Conservation (phyloP, 768 basidiomycete species). For the Naganishia vishniacii region DNA sequence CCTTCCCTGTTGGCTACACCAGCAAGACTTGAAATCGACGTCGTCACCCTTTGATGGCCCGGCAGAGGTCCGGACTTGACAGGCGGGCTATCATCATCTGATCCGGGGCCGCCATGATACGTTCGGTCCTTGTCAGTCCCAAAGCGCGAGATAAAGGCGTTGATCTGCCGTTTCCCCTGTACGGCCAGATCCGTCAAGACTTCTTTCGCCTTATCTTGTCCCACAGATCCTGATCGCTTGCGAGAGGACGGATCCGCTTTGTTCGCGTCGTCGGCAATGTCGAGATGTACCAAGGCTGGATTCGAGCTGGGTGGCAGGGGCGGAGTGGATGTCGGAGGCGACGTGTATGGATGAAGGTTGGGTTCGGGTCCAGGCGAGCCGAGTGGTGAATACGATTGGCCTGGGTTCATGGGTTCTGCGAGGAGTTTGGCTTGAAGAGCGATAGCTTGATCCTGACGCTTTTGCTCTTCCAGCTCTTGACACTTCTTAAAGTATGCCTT, state of each 20-base stretch:
- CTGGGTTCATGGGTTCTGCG: constrained; percentile 26
- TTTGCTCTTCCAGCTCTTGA: constrained; percentile 65
- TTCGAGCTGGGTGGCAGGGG: constrained; percentile 33
- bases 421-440: constrained; percentile 45
- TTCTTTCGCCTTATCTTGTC: constrained; percentile 47
- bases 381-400: constrained; percentile 18
- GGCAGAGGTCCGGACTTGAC: background rate
- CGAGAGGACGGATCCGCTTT: constrained; percentile 53
- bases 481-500: constrained; percentile 74
- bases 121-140: constrained; percentile 48
- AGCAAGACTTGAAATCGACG: constrained; percentile 3
- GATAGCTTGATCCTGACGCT: constrained; percentile 46
- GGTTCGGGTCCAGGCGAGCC: constrained; percentile 12
- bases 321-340: constrained; percentile 28
- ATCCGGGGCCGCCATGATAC: background rate
- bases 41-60: background rate
- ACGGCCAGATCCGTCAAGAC: constrained; percentile 77
- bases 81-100: constrained; percentile 46
- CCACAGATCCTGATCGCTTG: constrained; percentile 72
- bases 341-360: constrained; percentile 21
- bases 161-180: constrained; percentile 82
- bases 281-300: constrained; percentile 26
- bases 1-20: constrained; percentile 24
- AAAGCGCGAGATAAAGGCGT: constrained; percentile 76
- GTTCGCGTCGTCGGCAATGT: constrained; percentile 5